Evolutionary conservation across 306 rosid genomes (phyloP), one percentile per base, ranked within the genome.

Genomic region (Fagus crenata): DNA sequence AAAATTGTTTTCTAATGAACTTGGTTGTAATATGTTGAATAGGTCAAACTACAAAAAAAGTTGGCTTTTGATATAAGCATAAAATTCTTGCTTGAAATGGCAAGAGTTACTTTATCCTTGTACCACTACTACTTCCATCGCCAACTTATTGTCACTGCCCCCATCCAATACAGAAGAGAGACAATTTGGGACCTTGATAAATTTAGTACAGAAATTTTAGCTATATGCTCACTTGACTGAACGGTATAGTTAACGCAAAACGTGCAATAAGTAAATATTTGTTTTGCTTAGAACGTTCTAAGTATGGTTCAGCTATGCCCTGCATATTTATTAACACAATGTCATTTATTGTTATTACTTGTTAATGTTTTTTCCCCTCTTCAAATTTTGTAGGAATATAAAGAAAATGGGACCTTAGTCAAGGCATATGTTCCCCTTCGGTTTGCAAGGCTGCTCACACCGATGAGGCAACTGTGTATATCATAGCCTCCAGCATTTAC

Each of bases 381-480:
- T 51, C 71, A n/a, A 76, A 69, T 51, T 60, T 56, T 81, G 15
- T 59, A 95, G 98, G 97, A 95, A 79, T 89, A 92, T 71, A 90
- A 90, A 17, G 98, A 90, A 73, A 80, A 86, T 39, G 98, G 98
- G 75, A 95, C 97, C 49, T 84, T 90, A 74, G 81, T 95, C 78
- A 87, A 86, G 86, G 98, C 98, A 55, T 89, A 92, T 28, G 98
- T 95, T 28, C 98, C 98, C 77, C 96, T 92, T 15, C 89, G 98
- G 67, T 92, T 87, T 81, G 97, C 98, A 68, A 95, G 96, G 91
- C 84, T 95, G 81, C 92, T 90, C 55, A 92, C 97, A 77, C 98
- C 97, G 63, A 82, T 92, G 96, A 88, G 97, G 85, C 97, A 92
- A 79, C 81, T 87, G 51, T 92, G 89, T 78, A 75, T 84, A 78